Evolutionary conservation across 2,329 filamentous ascomycete species (phyloP), one percentile per base, ranked within the genome.

Genomic region (Chrysosporium keratinophilum): DNA sequence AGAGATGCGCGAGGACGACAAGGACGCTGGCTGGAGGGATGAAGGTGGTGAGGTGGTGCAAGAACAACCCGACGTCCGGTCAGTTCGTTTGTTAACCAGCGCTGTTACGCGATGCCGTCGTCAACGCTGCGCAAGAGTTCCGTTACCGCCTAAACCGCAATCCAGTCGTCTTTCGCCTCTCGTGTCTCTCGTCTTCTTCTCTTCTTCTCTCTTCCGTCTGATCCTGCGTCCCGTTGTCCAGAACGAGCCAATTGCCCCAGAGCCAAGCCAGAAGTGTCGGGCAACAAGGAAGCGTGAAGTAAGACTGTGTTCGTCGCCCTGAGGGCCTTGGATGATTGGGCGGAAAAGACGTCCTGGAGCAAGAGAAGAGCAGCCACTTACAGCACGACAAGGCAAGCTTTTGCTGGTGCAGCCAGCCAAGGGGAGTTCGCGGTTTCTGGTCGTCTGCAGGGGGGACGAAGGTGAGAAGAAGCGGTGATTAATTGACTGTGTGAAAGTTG

Each of bases 401-500:
- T 35, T 28, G 41, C 37, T 34, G 17, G 40, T 55, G 46, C 44
- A 54, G 55, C 45, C 12, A 50, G 23, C 50, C 50, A 48, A 45
- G 56, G 33, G 47, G 53, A 46, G 49, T 50, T 40, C 49, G 50
- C 43, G 34, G 34, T 40, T 39, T 9, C n/a, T 50, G 37, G 48
- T 50, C 42, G 50, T 31, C 50, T 52, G 50, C 49, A 51, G 56
- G 61, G 61, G 20, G 65, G 58, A 40, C 15, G 61, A 43, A 19
- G 28, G 48, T 34, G 61, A 56, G 64, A 54, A 54, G 57, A 58
- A 15, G 17, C 34, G 60, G 56, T 58, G 59, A 60, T 52, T 50
- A 43, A 48, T 41, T 47, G 39, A 54, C 54, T 55, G 48, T 47
- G 51, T 35, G 41, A 58, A 56, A 49, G 45, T 51, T 52, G 58